These are phyloP conservation scores for Podospora didyma DNA, from an alignment of 495 filamentous ascomycete genomes.

Conservation along the genomic window DNA sequence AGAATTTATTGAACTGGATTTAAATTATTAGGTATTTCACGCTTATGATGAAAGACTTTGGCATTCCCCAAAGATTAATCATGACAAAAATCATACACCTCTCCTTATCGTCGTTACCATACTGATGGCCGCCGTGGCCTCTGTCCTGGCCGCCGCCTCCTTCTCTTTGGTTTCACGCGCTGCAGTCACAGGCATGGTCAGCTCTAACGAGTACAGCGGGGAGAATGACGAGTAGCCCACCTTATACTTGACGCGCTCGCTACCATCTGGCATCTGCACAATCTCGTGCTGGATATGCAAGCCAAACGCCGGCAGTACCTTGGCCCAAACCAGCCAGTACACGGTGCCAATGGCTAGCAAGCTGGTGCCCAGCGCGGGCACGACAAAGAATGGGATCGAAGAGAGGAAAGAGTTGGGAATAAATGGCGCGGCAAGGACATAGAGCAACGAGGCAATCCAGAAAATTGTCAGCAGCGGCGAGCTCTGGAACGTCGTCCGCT, in stretches of 20 bases:
- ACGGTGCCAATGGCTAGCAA: conserved; percentile 36
- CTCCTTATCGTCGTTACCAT: conserved; percentile 11
- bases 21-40: too few species aligned
- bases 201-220: not conserved
- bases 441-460: conserved; percentile 42
- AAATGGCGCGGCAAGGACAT: conserved; percentile 39
- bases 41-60: too few species aligned
- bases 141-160: conserved; percentile 14
- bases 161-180: conserved; percentile 28
- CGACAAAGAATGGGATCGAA: conserved; percentile 36
- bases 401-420: conserved; percentile 34
- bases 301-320: conserved; percentile 38
- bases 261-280: conserved; percentile 36
- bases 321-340: conserved; percentile 46
- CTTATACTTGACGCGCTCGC: conserved; percentile 36
- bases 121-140: conserved; percentile 15
- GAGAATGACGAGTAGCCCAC: conserved; percentile 10
- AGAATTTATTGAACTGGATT: too few species aligned
- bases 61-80: not conserved
- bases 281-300: conserved; percentile 38
- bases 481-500: conserved; percentile 35
- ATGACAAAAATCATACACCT: not conserved
- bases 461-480: conserved; percentile 39
- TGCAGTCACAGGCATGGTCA: not conserved
- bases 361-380: conserved; percentile 42